Evolutionary conservation across 192 early-diverging fungal genomes (phyloP).

Genomic region (Tieghemiomyces parasiticus): DNA sequence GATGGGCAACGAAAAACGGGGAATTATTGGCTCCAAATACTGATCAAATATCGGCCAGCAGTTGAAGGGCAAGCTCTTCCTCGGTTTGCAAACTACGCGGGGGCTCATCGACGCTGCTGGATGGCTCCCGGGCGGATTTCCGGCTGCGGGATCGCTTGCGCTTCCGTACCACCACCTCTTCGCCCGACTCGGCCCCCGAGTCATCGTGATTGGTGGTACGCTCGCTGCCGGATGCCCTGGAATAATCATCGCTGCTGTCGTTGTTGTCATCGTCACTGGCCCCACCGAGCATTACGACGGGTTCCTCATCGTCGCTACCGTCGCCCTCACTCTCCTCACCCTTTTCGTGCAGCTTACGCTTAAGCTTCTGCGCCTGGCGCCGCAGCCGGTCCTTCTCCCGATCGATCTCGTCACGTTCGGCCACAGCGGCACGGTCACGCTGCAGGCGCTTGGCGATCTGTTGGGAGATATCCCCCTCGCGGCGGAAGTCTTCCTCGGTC

Average conservation of each 20-base stretch:
- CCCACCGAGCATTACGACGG: slow-evolving; percentile 8
- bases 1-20: neutral
- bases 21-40: neutral
- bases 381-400: slow-evolving; percentile 49
- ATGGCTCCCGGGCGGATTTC: too few relatives aligned
- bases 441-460: slow-evolving; percentile 58
- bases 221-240: neutral
- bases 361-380: slow-evolving; percentile 49
- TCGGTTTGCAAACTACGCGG: slow-evolving; percentile 29
- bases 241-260: slow-evolving; percentile 14
- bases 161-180: slow-evolving; percentile 24
- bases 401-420: slow-evolving; percentile 62
- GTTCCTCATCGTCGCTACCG: slow-evolving; percentile 10
- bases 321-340: slow-evolving; percentile 27
- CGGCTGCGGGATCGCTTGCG: too few relatives aligned
- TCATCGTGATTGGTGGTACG: neutral
- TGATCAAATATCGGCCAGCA: slow-evolving; percentile 12
- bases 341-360: slow-evolving; percentile 44
- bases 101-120: slow-evolving; percentile 18
- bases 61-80: slow-evolving; percentile 28
- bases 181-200: slow-evolving; percentile 2
- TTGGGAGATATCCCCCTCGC: slow-evolving; percentile 44
- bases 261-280: slow-evolving; percentile 16
- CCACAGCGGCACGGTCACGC: slow-evolving; percentile 49
- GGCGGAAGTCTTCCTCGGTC: slow-evolving; percentile 64